phyloP scores from a whole-genome alignment of 176 grass and related monocot genomes.

The Aegilops sharonensis region DNA sequence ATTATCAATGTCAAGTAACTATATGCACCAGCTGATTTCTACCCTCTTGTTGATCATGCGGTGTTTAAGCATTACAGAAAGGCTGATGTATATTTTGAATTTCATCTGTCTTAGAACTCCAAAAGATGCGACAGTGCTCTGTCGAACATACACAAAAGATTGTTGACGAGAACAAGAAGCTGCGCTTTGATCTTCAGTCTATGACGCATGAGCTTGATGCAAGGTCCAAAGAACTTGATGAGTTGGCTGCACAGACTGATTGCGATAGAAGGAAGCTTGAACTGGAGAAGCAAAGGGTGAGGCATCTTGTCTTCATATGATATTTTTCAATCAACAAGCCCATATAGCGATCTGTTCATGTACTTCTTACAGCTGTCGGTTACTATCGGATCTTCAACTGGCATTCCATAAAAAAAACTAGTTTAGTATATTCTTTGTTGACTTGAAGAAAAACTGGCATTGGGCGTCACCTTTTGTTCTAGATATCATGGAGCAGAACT shows the following conservation, averaged over 20 bases:
- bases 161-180: conserved; percentile 56
- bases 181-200: conserved; percentile 44
- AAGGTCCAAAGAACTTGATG: conserved; percentile 14
- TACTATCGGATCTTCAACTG: neutral
- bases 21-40: conserved; percentile 5
- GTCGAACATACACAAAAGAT: conserved; percentile 50
- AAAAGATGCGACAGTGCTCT: conserved; percentile 61
- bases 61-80: neutral
- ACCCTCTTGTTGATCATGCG: neutral
- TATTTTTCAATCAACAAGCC: neutral
- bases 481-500: neutral
- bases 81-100: neutral
- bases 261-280: conserved; percentile 18
- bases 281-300: conserved; percentile 18
- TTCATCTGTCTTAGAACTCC: conserved; percentile 48
- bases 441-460: neutral
- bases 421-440: neutral
- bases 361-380: neutral
- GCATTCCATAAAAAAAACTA: neutral
- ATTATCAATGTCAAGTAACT: neutral
- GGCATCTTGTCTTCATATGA: neutral
- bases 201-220: conserved; percentile 65
- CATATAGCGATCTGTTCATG: neutral
- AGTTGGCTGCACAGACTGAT: conserved; percentile 1
- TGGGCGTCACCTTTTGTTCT: neutral